Percentiles rank a stretch among this genome's conserved stretches.
Conservation (phyloP, 2,329 filamentous ascomycete genomes). For the Fusarium clavum region DNA sequence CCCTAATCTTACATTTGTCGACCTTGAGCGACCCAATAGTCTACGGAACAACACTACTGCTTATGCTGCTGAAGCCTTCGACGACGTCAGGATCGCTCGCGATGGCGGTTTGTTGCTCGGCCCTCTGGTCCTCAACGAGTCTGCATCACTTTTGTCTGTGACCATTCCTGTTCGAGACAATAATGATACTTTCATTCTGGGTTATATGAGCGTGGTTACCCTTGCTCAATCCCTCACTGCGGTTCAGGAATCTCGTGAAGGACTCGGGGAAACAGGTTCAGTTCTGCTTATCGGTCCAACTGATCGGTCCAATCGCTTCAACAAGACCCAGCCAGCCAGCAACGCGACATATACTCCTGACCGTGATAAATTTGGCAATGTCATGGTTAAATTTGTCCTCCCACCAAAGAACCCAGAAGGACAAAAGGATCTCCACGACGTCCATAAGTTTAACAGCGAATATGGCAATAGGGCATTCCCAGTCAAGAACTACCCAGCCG, state of each 20-base stretch:
- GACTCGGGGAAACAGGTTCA: slow-evolving; percentile 75
- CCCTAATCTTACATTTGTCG: slow-evolving; percentile 78
- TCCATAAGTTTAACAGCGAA: slow-evolving; percentile 50
- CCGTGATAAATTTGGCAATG: slow-evolving; percentile 54
- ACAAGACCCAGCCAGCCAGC: slow-evolving; percentile 56
- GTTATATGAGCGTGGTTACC: slow-evolving; percentile 85
- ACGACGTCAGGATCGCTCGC: slow-evolving; percentile 61
- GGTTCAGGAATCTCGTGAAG: slow-evolving; percentile 73
- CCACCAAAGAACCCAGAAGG: slow-evolving; percentile 60
- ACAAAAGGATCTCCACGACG: slow-evolving; percentile 61
- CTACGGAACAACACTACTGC: slow-evolving; percentile 56
- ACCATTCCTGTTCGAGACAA: slow-evolving; percentile 81
- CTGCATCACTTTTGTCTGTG: slow-evolving; percentile 81
- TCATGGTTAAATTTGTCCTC: slow-evolving; percentile 69
- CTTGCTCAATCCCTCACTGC: slow-evolving; percentile 73
- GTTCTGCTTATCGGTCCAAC: slow-evolving; percentile 78
- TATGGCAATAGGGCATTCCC: slow-evolving; percentile 65
- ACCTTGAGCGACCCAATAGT: slow-evolving; percentile 56
- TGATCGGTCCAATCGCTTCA: slow-evolving; percentile 74
- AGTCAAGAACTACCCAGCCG: slow-evolving; percentile 71
- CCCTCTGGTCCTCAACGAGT: slow-evolving; percentile 77
- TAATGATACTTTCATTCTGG: slow-evolving; percentile 72
- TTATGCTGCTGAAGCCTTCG: slow-evolving; percentile 62
- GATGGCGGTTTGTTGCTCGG: slow-evolving; percentile 77
- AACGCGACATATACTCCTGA: slow-evolving; percentile 59